A percentile compares a stretch with the other conserved stretches of the same genome.
phyloP scores from a whole-genome alignment of 2,329 filamentous ascomycete genomes.

The Scytalidium lignicola region DNA sequence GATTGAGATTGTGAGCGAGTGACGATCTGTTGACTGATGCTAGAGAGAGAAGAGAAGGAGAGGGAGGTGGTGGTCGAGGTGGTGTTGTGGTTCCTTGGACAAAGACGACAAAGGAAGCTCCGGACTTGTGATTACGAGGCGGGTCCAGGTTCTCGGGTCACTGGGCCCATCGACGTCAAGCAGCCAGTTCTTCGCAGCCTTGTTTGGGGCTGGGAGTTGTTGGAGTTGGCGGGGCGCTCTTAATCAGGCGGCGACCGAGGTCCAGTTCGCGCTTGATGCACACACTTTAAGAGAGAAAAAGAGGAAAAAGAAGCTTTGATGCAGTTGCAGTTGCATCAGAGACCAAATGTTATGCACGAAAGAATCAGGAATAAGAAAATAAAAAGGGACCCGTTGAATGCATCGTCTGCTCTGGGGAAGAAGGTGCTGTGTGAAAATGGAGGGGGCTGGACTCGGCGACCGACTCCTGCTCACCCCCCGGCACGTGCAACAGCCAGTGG shows the following conservation, averaged over 20 bases:
- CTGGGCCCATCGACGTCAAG: background rate
- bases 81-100: no score
- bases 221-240: background rate
- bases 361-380: background rate
- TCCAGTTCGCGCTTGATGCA: no score
- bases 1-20: background rate
- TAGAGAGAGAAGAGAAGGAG: background rate
- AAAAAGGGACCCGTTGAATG: background rate
- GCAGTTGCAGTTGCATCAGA: background rate
- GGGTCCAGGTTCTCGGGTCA: no score
- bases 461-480: background rate
- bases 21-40: background rate
- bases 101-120: no score
- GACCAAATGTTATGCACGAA: background rate
- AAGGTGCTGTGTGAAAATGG: background rate
- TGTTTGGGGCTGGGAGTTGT: background rate
- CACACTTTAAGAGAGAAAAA: background rate
- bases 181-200: background rate
- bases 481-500: background rate
- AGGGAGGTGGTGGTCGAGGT: background rate
- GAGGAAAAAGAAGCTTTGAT: background rate
- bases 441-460: background rate
- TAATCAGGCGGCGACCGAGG: background rate
- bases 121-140: no score
- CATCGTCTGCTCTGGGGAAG: background rate